These are phyloP conservation scores for Oryza nivara DNA, from an alignment of 176 grass and related monocot genomes.

Conservation along the genomic window DNA sequence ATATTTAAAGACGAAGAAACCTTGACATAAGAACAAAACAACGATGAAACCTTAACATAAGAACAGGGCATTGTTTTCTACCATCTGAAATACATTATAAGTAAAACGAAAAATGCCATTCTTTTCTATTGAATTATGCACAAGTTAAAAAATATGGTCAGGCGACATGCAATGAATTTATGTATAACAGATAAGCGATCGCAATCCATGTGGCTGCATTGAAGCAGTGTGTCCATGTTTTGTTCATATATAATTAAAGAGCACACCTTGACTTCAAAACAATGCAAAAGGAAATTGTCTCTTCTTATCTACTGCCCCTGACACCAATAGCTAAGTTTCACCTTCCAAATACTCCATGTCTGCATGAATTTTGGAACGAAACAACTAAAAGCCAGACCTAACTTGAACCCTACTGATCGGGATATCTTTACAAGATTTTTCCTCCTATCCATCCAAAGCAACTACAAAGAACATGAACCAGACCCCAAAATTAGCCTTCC, in stretches of 20 bases:
- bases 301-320: slow-evolving; percentile 31
- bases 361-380: slow-evolving; percentile 9
- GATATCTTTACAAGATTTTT: slow-evolving; percentile 40
- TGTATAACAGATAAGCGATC: too few species aligned
- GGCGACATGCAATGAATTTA: slow-evolving; percentile 10
- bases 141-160: background rate
- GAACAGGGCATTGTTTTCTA: slow-evolving; percentile 6
- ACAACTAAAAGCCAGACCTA: slow-evolving; percentile 8
- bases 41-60: slow-evolving; percentile 14
- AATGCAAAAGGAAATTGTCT: slow-evolving; percentile 27
- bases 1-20: slow-evolving; percentile 23
- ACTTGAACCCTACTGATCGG: slow-evolving; percentile 4
- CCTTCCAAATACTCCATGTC: slow-evolving; percentile 22
- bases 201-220: background rate
- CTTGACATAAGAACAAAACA: slow-evolving; percentile 5
- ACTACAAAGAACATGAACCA: slow-evolving; percentile 15
- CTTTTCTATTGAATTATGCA: background rate
- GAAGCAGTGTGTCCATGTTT: background rate
- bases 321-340: slow-evolving; percentile 38
- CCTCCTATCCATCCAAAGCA: background rate
- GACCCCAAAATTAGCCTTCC: slow-evolving; percentile 11
- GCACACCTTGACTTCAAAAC: slow-evolving; percentile 20
- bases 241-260: slow-evolving; percentile 4
- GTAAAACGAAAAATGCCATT: background rate
- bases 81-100: slow-evolving; percentile 22